A percentile compares a stretch with the other conserved stretches of the same genome.
These are phyloP conservation scores for Cryptococcus floricola DNA, from an alignment of 1,284 basidiomycete genomes.

Conservation along the genomic window DNA sequence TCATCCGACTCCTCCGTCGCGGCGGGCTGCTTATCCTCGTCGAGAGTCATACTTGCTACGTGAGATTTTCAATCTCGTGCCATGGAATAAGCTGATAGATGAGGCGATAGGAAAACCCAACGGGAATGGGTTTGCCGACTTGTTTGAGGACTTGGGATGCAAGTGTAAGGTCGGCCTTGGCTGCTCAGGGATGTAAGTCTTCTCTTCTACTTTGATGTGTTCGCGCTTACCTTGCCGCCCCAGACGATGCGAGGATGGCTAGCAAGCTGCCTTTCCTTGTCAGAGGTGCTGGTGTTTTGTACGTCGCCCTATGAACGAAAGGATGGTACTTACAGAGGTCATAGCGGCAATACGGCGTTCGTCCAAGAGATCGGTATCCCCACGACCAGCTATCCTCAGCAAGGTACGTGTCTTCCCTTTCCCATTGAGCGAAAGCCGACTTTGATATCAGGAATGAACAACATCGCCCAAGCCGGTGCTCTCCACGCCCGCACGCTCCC, in stretches of 20 bases:
- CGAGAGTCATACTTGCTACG: conserved; percentile 37
- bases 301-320: conserved; percentile 6
- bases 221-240: not conserved
- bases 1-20: conserved; percentile 33
- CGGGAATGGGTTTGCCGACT: conserved; percentile 1
- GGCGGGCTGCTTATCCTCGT: conserved; percentile 42
- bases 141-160: conserved; percentile 24
- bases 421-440: too few relatives aligned
- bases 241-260: conserved; percentile 28
- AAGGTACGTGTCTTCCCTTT: too few relatives aligned
- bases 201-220: not conserved
- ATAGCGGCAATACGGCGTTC: not conserved
- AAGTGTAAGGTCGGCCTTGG: conserved; percentile 24
- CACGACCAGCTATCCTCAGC: too few relatives aligned
- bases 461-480: conserved; percentile 10
- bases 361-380: not conserved
- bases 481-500: conserved; percentile 25
- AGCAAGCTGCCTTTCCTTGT: conserved; percentile 16
- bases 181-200: conserved; percentile 19
- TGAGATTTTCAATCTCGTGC: conserved; percentile 16
- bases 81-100: not conserved
- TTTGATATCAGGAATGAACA: not conserved
- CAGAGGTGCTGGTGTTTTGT: conserved; percentile 34
- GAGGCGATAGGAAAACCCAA: not conserved
- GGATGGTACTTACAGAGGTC: too few relatives aligned